These are phyloP conservation scores for Trichoderma breve DNA, from an alignment of 2,329 filamentous ascomycete genomes.

Conservation along the genomic window DNA sequence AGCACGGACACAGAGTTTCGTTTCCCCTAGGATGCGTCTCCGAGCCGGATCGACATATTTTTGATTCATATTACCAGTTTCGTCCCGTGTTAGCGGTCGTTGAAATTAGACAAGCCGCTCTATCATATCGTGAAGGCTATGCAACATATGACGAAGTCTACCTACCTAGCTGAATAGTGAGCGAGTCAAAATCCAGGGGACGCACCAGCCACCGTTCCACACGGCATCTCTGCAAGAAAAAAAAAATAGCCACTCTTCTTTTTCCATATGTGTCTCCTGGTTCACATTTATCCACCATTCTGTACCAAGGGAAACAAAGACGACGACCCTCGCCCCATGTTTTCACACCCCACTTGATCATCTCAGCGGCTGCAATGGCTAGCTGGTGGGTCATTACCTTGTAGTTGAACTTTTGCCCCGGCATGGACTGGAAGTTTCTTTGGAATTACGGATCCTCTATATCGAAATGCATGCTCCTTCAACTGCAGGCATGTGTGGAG, in stretches of 20 bases:
- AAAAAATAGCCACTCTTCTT: not conserved
- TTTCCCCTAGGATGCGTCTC: not conserved
- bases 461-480: not conserved
- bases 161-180: not conserved
- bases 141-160: not conserved
- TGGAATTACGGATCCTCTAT: not conserved
- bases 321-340: not conserved
- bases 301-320: not conserved
- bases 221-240: not conserved
- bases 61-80: not conserved
- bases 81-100: not conserved
- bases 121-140: not conserved
- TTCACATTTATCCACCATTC: not conserved
- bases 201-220: not conserved
- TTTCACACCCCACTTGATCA: not conserved
- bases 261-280: not conserved
- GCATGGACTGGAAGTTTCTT: not conserved
- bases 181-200: not conserved
- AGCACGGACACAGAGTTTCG: not conserved
- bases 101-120: not conserved
- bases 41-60: not conserved
- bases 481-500: not conserved
- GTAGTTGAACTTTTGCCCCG: not conserved
- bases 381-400: slow-evolving; percentile 3
- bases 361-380: slow-evolving; percentile 8